A percentile compares a stretch with the other conserved stretches of the same genome.
Conservation (phyloP, 1,284 basidiomycete genomes). For the Heterobasidion irregulare region DNA sequence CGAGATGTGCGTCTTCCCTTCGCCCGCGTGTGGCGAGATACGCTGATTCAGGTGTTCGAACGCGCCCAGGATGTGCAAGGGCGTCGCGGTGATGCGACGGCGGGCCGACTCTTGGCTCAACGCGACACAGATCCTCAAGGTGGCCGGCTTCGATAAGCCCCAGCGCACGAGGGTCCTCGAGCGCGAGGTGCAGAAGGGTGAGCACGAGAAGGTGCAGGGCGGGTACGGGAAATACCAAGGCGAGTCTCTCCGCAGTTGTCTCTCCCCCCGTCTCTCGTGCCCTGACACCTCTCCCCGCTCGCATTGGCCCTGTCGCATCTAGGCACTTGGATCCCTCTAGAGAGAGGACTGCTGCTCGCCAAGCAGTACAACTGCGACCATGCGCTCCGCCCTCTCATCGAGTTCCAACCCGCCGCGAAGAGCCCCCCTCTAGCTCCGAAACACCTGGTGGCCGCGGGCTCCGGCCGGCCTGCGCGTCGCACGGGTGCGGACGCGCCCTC, state of each 20-base stretch:
- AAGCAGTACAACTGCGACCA: slow-evolving; percentile 92
- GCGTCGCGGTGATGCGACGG: slow-evolving; percentile 95
- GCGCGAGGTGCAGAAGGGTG: slow-evolving; percentile 96
- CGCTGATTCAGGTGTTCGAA: slow-evolving; percentile 23
- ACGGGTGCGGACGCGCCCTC: slow-evolving; percentile 30
- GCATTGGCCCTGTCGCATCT: neutral
- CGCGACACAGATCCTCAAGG: slow-evolving; percentile 98
- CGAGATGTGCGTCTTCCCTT: slow-evolving; percentile 57
- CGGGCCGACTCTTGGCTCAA: slow-evolving; percentile 96
- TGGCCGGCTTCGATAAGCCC: slow-evolving; percentile 98
- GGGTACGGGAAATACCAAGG: slow-evolving; percentile 99
- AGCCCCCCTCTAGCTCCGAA: slow-evolving; percentile 97
- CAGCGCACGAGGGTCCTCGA: slow-evolving; percentile 96
- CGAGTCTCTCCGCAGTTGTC: slow-evolving; percentile 25
- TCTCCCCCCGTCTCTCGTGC: neutral
- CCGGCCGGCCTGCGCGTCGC: slow-evolving; percentile 46
- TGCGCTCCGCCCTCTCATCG: slow-evolving; percentile 89
- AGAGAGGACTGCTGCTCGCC: slow-evolving; percentile 80
- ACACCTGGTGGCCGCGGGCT: slow-evolving; percentile 73
- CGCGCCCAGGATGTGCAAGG: slow-evolving; percentile 80
- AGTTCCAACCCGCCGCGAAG: slow-evolving; percentile 86
- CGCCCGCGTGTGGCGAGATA: slow-evolving; percentile 23
- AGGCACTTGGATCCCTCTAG: slow-evolving; percentile 99
- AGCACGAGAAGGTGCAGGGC: slow-evolving; percentile 99
- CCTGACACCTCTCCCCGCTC: neutral